Base-by-base conservation (phyloP, 768 basidiomycete genomes). In the Russula virescens region DNA sequence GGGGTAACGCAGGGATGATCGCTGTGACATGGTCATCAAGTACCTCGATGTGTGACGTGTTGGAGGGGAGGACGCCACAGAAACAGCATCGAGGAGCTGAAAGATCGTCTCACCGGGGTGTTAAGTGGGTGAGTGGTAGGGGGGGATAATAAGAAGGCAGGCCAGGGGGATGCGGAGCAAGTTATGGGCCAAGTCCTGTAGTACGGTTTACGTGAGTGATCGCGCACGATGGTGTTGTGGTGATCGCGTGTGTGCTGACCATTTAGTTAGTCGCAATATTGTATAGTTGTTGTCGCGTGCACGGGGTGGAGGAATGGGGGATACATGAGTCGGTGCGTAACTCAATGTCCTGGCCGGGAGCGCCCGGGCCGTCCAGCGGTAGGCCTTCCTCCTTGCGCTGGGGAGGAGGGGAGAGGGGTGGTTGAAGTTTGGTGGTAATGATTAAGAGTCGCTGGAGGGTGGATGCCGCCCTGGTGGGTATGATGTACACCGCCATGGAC, bases 271-370 rank as follows among this genome's bases (percentile, higher is more conserved):
- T 3, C 19, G 19, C 38, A 43, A 19, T 43, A 31, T 16, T 31
- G 13, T 11, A 11, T 38, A 31, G 19, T 25, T 18, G 21, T 19
- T 5, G n/a, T 14, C 51, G 23, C 13, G 23, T 38, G 31, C 13
- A 28, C 38, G 38, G 18, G n/a, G n/a, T 14, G 11, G 18, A 26
- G 21, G n/a, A 7, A 5, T 35, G 34, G 34, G 34, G 34, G 5
- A 5, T 35, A 35, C 11, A 21, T 19, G 34, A n/a, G 48, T 8
- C n/a, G 42, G 28, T 13, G n/a, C 2, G 31, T 19, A 11, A 14
- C 31, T 54, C 26, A 63, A 3, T 48, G 28, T 28, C 62, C 51
- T 38, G 58, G 23, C 52, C 57, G 62, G 26, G 35, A 19, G 14
- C 7, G 58, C n/a, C n/a, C n/a, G n/a, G n/a, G n/a, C 46, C 52